Conservation (phyloP, 345 rosid genomes). For the Iberis pinnata region DNA sequence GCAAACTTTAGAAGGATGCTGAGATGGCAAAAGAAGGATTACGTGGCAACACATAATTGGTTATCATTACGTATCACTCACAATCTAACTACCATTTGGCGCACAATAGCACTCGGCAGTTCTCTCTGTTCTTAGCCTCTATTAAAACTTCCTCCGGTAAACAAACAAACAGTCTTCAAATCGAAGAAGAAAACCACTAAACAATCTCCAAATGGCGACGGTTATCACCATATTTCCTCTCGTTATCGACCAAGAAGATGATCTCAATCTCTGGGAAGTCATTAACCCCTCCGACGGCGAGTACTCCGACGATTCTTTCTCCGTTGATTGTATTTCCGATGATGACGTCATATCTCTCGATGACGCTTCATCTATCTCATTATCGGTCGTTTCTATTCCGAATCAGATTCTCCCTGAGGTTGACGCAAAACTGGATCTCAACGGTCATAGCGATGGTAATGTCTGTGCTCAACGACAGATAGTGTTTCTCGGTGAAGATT, state of each 20-base stretch:
- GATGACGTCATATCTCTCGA: constrained; percentile 27
- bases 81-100: constrained; percentile 11
- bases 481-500: not conserved
- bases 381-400: not conserved
- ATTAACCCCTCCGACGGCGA: constrained; percentile 35
- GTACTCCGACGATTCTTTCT: constrained; percentile 33
- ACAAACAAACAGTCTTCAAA: constrained; percentile 15
- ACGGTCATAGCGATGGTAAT: not conserved
- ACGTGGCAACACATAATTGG: constrained; percentile 23
- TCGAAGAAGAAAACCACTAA: constrained; percentile 12
- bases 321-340: constrained; percentile 30
- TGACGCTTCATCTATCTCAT: constrained; percentile 16
- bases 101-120: constrained; percentile 4
- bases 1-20: too few relatives aligned
- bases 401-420: constrained; percentile 4
- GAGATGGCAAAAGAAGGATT: not conserved
- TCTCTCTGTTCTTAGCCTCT: constrained; percentile 14
- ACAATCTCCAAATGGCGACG: constrained; percentile 10
- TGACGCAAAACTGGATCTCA: constrained; percentile 15
- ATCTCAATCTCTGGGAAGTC: constrained; percentile 37
- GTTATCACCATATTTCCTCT: constrained; percentile 31
- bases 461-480: too few relatives aligned
- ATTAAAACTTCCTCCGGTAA: constrained; percentile 15
- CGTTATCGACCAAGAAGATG: constrained; percentile 8
- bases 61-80: constrained; percentile 7